A percentile compares a stretch with the other conserved stretches of the same genome.
phyloP scores from a whole-genome alignment of 495 filamentous ascomycete species.

The Aspergillus indologenus region DNA sequence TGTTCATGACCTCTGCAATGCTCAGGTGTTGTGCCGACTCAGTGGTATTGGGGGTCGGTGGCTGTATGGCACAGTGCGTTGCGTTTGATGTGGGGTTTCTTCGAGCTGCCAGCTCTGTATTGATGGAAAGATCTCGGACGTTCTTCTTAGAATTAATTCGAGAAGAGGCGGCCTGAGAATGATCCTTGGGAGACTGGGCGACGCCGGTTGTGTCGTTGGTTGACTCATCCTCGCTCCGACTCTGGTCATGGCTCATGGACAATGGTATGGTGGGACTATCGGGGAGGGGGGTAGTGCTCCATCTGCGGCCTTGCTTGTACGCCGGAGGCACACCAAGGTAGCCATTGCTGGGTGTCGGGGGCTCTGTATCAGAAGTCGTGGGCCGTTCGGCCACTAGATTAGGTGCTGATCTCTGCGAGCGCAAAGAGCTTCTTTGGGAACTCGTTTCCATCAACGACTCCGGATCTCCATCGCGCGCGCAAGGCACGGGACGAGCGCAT shows the following conservation, averaged over 20 bases:
- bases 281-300: conserved; percentile 40
- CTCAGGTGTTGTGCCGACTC: conserved; percentile 32
- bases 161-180: background rate
- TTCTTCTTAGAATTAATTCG: conserved; percentile 34
- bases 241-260: conserved; percentile 11
- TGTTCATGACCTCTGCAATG: conserved; percentile 48
- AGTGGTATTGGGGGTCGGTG: conserved; percentile 36
- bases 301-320: conserved; percentile 35
- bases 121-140: conserved; percentile 43
- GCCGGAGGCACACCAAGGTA: conserved; percentile 38
- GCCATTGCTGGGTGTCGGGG: conserved; percentile 16
- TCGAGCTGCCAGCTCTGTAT: conserved; percentile 36
- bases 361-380: conserved; percentile 13
- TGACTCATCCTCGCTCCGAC: conserved; percentile 10
- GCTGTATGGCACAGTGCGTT: conserved; percentile 40
- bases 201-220: conserved; percentile 16
- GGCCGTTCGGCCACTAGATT: conserved; percentile 25
- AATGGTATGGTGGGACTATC: conserved; percentile 42
- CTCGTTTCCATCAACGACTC: conserved; percentile 6
- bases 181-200: background rate
- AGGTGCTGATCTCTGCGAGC: conserved; percentile 35
- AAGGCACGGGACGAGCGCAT: background rate
- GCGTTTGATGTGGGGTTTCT: conserved; percentile 30
- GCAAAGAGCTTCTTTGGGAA: conserved; percentile 12
- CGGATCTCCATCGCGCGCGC: conserved; percentile 9